Conservation (phyloP, 1,139 yeast genomes). For the Sugiyamaella paludigena region DNA sequence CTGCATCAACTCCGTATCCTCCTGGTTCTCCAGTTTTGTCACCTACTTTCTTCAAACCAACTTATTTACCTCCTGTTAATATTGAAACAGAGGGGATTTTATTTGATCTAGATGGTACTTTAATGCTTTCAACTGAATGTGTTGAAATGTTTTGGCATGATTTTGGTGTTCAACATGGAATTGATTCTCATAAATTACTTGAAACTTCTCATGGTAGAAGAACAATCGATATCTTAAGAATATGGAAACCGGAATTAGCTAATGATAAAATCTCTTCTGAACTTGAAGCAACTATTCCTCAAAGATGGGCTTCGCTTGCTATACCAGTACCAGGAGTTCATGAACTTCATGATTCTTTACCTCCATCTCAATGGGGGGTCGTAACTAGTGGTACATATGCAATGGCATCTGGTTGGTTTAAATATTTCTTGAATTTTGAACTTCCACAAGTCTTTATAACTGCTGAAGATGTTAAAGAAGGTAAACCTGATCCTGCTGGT, state of each 20-base stretch:
- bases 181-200: slow-evolving; percentile 67
- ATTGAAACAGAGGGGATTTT: slow-evolving; percentile 41
- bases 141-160: slow-evolving; percentile 80
- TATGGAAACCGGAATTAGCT: slow-evolving; percentile 74
- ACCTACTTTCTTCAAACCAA: slow-evolving; percentile 4
- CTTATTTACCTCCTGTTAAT: slow-evolving; percentile 14
- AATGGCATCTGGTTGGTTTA: slow-evolving; percentile 77
- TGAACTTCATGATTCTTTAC: slow-evolving; percentile 52
- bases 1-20: slow-evolving; percentile 12
- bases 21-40: slow-evolving; percentile 13
- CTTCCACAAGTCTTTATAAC: slow-evolving; percentile 74
- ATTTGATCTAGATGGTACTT: slow-evolving; percentile 84
- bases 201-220: slow-evolving; percentile 80
- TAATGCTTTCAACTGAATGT: slow-evolving; percentile 78
- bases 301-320: slow-evolving; percentile 67
- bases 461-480: slow-evolving; percentile 71
- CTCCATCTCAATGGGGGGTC: slow-evolving; percentile 62
- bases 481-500: slow-evolving; percentile 85
- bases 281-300: slow-evolving; percentile 70
- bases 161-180: slow-evolving; percentile 67
- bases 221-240: slow-evolving; percentile 71
- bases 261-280: slow-evolving; percentile 62
- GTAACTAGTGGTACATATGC: slow-evolving; percentile 80
- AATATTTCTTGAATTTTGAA: slow-evolving; percentile 53
- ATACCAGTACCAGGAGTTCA: slow-evolving; percentile 73